These are phyloP conservation scores for Skeletonema potamos DNA, from an alignment of 108 stramenopile species.

Conservation along the genomic window DNA sequence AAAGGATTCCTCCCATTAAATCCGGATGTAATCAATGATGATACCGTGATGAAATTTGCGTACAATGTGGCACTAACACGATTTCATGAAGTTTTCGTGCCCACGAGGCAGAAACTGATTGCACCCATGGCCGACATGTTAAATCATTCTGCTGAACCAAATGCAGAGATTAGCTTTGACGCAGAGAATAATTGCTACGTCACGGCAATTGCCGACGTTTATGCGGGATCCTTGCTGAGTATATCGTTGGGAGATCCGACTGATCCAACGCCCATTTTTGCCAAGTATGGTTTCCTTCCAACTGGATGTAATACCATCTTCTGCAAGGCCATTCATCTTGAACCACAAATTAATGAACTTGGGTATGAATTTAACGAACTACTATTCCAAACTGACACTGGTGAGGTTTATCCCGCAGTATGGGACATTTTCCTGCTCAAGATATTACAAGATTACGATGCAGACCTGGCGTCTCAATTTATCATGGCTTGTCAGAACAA, in stretches of 20 bases:
- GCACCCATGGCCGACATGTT: constrained; percentile 44
- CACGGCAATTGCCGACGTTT: constrained; percentile 29
- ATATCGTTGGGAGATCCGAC: constrained; percentile 40
- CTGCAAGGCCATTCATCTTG: constrained; percentile 53
- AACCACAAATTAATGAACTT: constrained; percentile 29
- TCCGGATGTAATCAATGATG: constrained; percentile 30
- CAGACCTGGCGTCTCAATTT: constrained; percentile 14
- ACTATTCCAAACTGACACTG: constrained; percentile 11
- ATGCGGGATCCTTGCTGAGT: constrained; percentile 39
- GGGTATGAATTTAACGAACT: constrained; percentile 31
- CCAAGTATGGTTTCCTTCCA: constrained; percentile 49
- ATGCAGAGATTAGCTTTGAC: constrained; percentile 44
- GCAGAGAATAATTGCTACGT: constrained; percentile 37
- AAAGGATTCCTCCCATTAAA: neutral
- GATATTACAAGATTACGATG: constrained; percentile 34
- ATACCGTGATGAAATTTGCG: constrained; percentile 33
- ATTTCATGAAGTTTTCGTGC: constrained; percentile 19
- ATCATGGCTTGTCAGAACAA: constrained; percentile 22
- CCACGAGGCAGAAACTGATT: constrained; percentile 11
- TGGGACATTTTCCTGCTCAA: constrained; percentile 43
- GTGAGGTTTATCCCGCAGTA: constrained; percentile 32
- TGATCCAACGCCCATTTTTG: constrained; percentile 47
- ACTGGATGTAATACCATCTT: constrained; percentile 42
- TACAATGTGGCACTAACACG: constrained; percentile 42
- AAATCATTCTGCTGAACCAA: constrained; percentile 41